These are phyloP conservation scores for Lactifluus echinatus DNA, from an alignment of 768 basidiomycete genomes.

Conservation along the genomic window DNA sequence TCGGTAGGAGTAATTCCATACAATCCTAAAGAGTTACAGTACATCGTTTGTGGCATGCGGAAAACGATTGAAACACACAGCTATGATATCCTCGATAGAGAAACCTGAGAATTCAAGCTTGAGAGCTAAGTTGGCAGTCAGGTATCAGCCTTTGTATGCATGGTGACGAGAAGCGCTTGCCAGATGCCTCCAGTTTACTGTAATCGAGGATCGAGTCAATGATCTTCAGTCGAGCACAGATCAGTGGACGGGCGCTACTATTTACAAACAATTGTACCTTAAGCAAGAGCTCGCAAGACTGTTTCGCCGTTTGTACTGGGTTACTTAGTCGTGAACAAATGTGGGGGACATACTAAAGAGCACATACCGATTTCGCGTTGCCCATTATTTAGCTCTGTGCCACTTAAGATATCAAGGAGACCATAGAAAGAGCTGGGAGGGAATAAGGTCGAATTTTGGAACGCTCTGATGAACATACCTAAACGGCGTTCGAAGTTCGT, in stretches of 20 bases:
- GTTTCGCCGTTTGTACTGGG: slow-evolving; percentile 66
- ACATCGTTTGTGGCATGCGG: neutral
- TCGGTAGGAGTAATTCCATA: slow-evolving; percentile 65
- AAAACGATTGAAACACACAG: slow-evolving; percentile 33
- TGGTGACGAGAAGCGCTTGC: slow-evolving; percentile 26
- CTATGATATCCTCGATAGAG: slow-evolving; percentile 61
- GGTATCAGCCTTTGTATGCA: slow-evolving; percentile 4
- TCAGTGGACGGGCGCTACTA: neutral
- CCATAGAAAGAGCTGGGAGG: slow-evolving; percentile 57
- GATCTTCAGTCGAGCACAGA: slow-evolving; percentile 35
- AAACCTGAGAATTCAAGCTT: slow-evolving; percentile 64
- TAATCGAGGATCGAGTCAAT: slow-evolving; percentile 76
- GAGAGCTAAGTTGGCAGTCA: slow-evolving; percentile 36
- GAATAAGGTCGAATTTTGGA: neutral
- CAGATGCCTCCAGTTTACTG: slow-evolving; percentile 71
- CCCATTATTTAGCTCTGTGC: slow-evolving; percentile 58
- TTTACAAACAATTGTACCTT: slow-evolving; percentile 35
- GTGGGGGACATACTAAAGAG: neutral
- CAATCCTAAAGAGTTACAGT: slow-evolving; percentile 43
- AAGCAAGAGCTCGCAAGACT: slow-evolving; percentile 65
- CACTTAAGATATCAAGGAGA: slow-evolving; percentile 61
- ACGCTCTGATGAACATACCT: slow-evolving; percentile 33
- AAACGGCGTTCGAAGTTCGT: slow-evolving; percentile 70
- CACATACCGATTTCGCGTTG: slow-evolving; percentile 58
- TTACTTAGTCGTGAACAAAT: neutral